Base-by-base conservation (phyloP, 768 basidiomycete genomes). In the Naganishia vaughanmartiniae region DNA sequence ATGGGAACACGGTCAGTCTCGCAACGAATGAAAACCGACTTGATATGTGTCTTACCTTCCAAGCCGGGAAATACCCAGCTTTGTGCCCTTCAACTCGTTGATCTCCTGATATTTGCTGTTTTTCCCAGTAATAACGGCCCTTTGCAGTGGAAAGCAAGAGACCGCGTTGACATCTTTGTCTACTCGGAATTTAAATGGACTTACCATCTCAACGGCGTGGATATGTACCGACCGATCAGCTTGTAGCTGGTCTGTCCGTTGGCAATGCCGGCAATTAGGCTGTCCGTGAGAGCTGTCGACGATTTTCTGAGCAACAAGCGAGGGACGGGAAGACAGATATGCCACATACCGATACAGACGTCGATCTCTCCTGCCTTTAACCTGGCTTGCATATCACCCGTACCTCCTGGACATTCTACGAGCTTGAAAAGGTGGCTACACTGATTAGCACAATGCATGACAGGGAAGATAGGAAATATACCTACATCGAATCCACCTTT, bases 71-170 rank as follows among this genome's bases (percentile, higher is more conserved):
- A 97, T 95, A 4, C 95, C 95, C 36, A 96, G 85, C 4, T 87
- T 89, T 0, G 91, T 90, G 5, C 87, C 91, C 73, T 89, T 84
- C 15, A 98, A 84, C 76, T 94, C 89, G 11, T 84, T 76, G 54
- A 97, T 89, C 15, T 83, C 83, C 51, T 91, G 83, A 79, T 87
- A 93, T 67, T 85, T 80, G 2, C 90, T 87, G 42, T 89, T 84
- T 74, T 85, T 88, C 21, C 93, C 93, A 14, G 92, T 90, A 73
- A 92, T 89, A n/a, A 97, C 91, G 0, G 92, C 95, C 94, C 94
- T 83, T 60, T 36, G 56, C 51, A 57, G 45, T 12, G 72, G 58
- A 36, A n/a, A 45, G 28, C 33, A 21, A 33, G 45, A 11, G 26
- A 31, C n/a, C 39, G 4, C 24, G 24, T 26, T 34, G 36, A 26